Percentiles rank a stretch among this genome's conserved stretches.
These are phyloP conservation scores for Bimuria novae-zelandiae DNA, from an alignment of 2,329 filamentous ascomycete genomes.

Conservation along the genomic window DNA sequence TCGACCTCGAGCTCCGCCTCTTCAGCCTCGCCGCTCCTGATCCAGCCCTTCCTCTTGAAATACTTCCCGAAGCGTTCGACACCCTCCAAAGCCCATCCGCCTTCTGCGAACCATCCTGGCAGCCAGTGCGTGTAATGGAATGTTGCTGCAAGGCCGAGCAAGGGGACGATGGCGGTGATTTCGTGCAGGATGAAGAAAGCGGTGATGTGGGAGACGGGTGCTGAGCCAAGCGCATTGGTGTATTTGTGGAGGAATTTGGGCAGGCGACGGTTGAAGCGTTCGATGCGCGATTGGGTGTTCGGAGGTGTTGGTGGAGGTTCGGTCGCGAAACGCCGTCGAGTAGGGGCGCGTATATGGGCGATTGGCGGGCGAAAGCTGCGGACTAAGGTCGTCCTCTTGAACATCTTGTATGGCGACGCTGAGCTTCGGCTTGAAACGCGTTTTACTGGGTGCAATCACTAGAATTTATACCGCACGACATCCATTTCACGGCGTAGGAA, in stretches of 20 bases:
- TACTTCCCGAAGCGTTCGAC: slow-evolving; percentile 77
- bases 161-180: slow-evolving; percentile 80
- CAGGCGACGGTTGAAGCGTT: slow-evolving; percentile 47
- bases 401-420: slow-evolving; percentile 6
- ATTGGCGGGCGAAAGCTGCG: slow-evolving; percentile 8
- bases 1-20: slow-evolving; percentile 52
- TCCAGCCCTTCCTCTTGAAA: slow-evolving; percentile 80
- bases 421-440: background rate
- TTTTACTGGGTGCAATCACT: background rate
- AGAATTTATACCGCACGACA: background rate
- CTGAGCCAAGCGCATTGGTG: slow-evolving; percentile 70
- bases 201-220: slow-evolving; percentile 80
- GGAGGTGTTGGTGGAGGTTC: slow-evolving; percentile 18
- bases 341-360: slow-evolving; percentile 8
- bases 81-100: slow-evolving; percentile 62
- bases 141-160: slow-evolving; percentile 72
- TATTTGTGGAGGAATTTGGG: slow-evolving; percentile 72
- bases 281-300: slow-evolving; percentile 37
- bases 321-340: slow-evolving; percentile 23
- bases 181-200: slow-evolving; percentile 93
- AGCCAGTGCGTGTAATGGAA: slow-evolving; percentile 83
- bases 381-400: slow-evolving; percentile 14
- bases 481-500: slow-evolving; percentile 1
- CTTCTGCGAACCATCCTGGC: slow-evolving; percentile 62
- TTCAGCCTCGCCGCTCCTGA: slow-evolving; percentile 57